These are phyloP conservation scores for Jaapia argillacea DNA, from an alignment of 768 basidiomycete genomes.

Conservation along the genomic window DNA sequence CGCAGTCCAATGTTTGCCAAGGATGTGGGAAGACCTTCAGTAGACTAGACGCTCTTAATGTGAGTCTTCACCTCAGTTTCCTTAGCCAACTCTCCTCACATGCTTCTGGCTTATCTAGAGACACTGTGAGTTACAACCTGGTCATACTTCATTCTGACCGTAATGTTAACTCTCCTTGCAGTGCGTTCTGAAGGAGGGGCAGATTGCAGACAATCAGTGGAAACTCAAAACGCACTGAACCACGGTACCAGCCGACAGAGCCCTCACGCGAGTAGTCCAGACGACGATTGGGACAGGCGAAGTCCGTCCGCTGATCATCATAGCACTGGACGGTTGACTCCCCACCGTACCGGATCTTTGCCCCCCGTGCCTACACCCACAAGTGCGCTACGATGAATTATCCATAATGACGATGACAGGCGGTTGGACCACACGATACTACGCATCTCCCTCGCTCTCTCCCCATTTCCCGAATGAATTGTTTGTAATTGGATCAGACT, in stretches of 20 bases:
- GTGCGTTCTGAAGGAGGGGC: constrained; percentile 82
- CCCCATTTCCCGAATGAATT: too few species aligned
- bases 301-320: neutral
- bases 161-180: constrained; percentile 20
- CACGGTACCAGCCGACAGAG: neutral
- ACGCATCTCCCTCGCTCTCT: too few species aligned
- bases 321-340: neutral
- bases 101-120: constrained; percentile 37
- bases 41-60: constrained; percentile 87
- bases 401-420: too few species aligned
- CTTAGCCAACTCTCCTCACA: too few species aligned
- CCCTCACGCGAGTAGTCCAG: constrained; percentile 10
- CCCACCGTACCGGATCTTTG: neutral
- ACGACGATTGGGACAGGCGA: constrained; percentile 15
- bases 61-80: constrained; percentile 34
- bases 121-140: constrained; percentile 47
- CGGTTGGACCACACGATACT: too few species aligned
- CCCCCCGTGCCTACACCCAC: too few species aligned
- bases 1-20: constrained; percentile 77
- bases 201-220: constrained; percentile 47
- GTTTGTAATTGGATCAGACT: too few species aligned
- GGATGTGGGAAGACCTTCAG: constrained; percentile 96
- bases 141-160: constrained; percentile 10
- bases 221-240: too few species aligned
- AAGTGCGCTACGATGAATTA: too few species aligned